Conservation (phyloP, 2,329 filamentous ascomycete genomes). For the Paecilomyces sp. region DNA sequence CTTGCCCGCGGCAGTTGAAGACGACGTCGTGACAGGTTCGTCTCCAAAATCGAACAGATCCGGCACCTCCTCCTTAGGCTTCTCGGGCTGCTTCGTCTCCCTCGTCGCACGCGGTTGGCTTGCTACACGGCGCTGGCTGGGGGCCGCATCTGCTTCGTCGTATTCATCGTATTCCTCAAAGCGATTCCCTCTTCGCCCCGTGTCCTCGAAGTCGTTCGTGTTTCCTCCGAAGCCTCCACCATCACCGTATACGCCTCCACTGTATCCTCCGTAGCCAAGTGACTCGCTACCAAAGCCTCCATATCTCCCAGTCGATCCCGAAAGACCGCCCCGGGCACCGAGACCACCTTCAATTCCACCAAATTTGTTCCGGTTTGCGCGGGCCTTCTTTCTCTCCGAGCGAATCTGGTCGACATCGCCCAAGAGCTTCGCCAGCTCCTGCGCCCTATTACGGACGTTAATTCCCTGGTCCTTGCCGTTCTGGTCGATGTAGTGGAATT, state of each 20-base stretch:
- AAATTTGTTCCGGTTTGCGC: conserved; percentile 87
- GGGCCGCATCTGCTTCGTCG: conserved; percentile 62
- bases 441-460: conserved; percentile 93
- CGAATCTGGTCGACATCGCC: conserved; percentile 58
- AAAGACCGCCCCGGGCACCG: conserved; percentile 50
- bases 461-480: conserved; percentile 98
- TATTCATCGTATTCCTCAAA: conserved; percentile 98
- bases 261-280: conserved; percentile 58
- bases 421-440: conserved; percentile 90
- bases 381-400: conserved; percentile 74
- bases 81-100: conserved; percentile 58
- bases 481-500: conserved; percentile 93
- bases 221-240: conserved; percentile 88
- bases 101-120: conserved; percentile 28
- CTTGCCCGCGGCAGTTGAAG: conserved; percentile 35
- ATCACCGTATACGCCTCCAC: conserved; percentile 81
- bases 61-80: conserved; percentile 63
- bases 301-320: conserved; percentile 58
- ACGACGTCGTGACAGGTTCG: conserved; percentile 50
- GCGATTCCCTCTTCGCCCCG: conserved; percentile 57
- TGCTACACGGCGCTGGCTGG: conserved; percentile 48
- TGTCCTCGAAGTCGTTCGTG: conserved; percentile 62
- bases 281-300: conserved; percentile 86
- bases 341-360: conserved; percentile 83
- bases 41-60: conserved; percentile 88